A percentile compares a stretch with the other conserved stretches of the same genome.
Evolutionary conservation across 2,329 filamentous ascomycete genomes (phyloP).

Genomic region (Laburnicola sp.): DNA sequence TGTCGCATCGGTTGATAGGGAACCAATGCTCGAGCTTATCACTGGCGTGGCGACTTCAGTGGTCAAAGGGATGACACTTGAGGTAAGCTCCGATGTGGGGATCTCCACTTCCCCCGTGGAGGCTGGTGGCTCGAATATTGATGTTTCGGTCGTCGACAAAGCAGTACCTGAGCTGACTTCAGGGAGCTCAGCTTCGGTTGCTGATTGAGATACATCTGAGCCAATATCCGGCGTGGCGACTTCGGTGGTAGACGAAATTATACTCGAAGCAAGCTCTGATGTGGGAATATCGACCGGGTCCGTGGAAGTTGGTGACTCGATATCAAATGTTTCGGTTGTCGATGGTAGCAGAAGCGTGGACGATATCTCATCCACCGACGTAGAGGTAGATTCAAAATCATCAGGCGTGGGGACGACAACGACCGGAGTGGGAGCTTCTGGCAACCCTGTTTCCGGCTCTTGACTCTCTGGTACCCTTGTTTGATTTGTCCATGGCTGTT

Average conservation of each 20-base stretch:
- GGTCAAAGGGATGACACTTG: not conserved
- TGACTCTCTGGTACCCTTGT: slow-evolving; percentile 10
- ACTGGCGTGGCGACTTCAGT: not conserved
- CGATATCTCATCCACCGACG: not conserved
- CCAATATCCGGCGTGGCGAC: no score
- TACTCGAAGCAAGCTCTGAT: no score
- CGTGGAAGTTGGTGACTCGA: not conserved
- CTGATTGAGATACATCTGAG: not conserved
- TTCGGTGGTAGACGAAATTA: no score
- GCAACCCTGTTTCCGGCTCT: slow-evolving; percentile 9
- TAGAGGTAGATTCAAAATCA: slow-evolving; percentile 2
- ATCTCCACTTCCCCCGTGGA: not conserved
- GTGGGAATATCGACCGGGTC: no score
- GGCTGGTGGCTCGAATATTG: no score
- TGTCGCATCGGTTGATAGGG: not conserved
- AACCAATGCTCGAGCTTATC: not conserved
- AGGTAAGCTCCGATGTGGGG: not conserved
- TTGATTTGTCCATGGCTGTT: slow-evolving; percentile 12
- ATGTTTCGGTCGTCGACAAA: not conserved
- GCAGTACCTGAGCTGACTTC: not conserved
- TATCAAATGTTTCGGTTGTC: not conserved
- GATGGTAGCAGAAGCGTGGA: not conserved
- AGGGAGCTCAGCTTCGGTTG: not conserved
- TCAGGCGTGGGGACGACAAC: slow-evolving; percentile 7
- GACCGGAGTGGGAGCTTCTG: slow-evolving; percentile 1